phyloP scores from a whole-genome alignment of 1,284 basidiomycete genomes.

The Tetrapyrgos nigripes region DNA sequence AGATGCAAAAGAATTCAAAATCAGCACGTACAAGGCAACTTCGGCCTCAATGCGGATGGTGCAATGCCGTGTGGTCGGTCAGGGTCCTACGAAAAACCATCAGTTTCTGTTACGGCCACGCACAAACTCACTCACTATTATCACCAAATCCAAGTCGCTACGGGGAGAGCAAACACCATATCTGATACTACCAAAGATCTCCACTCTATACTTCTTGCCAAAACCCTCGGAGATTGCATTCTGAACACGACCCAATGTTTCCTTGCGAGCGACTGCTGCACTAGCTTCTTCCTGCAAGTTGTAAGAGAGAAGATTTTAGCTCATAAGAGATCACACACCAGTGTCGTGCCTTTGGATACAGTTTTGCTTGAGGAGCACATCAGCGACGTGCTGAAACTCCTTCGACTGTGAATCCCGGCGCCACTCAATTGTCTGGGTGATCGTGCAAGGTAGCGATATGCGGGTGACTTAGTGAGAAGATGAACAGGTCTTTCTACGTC shows the following conservation, averaged over 20 bases:
- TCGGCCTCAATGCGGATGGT: constrained; percentile 25
- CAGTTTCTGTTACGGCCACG: constrained; percentile 1
- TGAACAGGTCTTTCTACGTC: too few species aligned
- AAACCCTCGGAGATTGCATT: constrained; percentile 23
- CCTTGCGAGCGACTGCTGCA: too few species aligned
- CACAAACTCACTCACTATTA: constrained; percentile 44
- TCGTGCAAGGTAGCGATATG: too few species aligned
- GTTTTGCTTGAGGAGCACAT: too few species aligned
- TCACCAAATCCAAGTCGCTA: constrained; percentile 57
- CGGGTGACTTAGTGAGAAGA: too few species aligned
- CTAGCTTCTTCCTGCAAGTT: too few species aligned
- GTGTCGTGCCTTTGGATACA: too few species aligned
- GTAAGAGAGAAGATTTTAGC: too few species aligned
- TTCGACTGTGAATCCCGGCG: too few species aligned
- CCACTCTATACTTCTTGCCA: constrained; percentile 43
- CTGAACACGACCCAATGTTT: neutral
- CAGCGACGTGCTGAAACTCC: too few species aligned
- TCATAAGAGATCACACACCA: too few species aligned
- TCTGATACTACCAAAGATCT: constrained; percentile 55
- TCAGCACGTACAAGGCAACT: constrained; percentile 39
- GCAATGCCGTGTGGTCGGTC: constrained; percentile 40
- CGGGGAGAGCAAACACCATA: constrained; percentile 46
- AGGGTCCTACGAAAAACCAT: constrained; percentile 41
- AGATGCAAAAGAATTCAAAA: neutral
- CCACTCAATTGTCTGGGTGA: too few species aligned